Base-by-base conservation (phyloP, 148 eudicot genomes). In the Suaeda aralocaspica region DNA sequence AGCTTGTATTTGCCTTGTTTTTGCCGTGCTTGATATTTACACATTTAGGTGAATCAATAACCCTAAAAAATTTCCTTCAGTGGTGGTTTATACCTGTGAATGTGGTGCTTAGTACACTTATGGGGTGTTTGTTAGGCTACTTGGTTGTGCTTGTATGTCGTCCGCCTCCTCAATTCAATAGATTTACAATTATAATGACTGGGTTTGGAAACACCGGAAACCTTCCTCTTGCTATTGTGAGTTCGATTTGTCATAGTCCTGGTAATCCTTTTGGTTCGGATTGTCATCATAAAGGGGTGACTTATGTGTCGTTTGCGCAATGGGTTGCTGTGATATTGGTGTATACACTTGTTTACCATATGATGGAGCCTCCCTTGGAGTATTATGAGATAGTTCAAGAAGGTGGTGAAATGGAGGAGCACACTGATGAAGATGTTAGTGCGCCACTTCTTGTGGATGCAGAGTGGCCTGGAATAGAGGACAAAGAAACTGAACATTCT, bases 51-150 rank as follows among this genome's bases (percentile, higher is more conserved):
- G 57, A 74, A 72, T 88, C 88, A 6, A 86, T 88, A 15, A 86
- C 89, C 5, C 76, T 81, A 0, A 13, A 82, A 42, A 86, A 86
- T 66, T 63, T 83, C 64, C 62, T 69, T 8, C 77, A 69, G 13
- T 88, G 93, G 90, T 88, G 89, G 93, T 86, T 86, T 69, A 84
- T 88, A 33, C 93, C 93, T 0, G 82, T 84, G 19, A 86, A 88
- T 66, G 86, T 86, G 64, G 76, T 84, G 72, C n/a, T 88, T 50
- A 88, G 90, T 73, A 88, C 85, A 6, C 14, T 55, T 10, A 62
- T 86, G 19, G 93, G 93, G 69, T 86, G 82, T 67, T 19, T 88
- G 15, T 76, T 88, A 73, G 93, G 93, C 39, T 76, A 67, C 42
- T 36, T 86, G 44, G 94, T 88, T 59, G 90, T 86, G 8, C 67